Base-by-base conservation (phyloP, 331 rosid species). In the Cucumis variabilis region DNA sequence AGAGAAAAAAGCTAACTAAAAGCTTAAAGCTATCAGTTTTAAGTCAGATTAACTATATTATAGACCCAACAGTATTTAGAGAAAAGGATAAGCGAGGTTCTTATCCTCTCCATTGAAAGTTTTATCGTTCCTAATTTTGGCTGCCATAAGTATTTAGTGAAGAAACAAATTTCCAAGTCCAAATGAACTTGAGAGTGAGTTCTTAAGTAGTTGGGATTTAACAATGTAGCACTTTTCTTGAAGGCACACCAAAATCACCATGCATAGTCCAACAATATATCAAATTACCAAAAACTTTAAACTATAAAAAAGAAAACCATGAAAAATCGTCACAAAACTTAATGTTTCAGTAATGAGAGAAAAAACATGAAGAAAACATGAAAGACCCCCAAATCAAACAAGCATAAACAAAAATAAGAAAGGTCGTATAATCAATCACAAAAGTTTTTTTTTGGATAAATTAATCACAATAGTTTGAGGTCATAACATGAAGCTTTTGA, bases 231-330 rank as follows among this genome's bases (percentile, higher is more conserved):
- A 70, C 75, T 48, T 88, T 75, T 83, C 88, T 85, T 27, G 86
- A 69, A 81, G 88, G 88, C 72, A 77, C 84, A 88, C 85, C 90
- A 69, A 78, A 87, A 82, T 50, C 77, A 88, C 86, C 84, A 97
- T 94, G 92, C 48, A 70, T 81, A 9, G 74, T 81, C 84, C 97
- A 93, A 91, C 27, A 33, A 79, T 6, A 69, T 70, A 89, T 67
- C 84, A 90, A 71, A 70, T 58, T 25, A 80, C 84, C 9, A 85
- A 19, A 50, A 84, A 67, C 46, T 17, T n/a, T 68, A 63, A 23
- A 67, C 6, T 19, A 13, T 1, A 83, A 50, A 7, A 37, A 88
- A 68, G 27, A 33, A 87, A 82, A 27, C 3, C 3, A 77, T 27
- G 85, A 50, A 24, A 46, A 50, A 25, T n/a, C 24, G 4, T 78